Base-by-base conservation (phyloP, 163 green algal genomes). In the Volvox carteri region DNA sequence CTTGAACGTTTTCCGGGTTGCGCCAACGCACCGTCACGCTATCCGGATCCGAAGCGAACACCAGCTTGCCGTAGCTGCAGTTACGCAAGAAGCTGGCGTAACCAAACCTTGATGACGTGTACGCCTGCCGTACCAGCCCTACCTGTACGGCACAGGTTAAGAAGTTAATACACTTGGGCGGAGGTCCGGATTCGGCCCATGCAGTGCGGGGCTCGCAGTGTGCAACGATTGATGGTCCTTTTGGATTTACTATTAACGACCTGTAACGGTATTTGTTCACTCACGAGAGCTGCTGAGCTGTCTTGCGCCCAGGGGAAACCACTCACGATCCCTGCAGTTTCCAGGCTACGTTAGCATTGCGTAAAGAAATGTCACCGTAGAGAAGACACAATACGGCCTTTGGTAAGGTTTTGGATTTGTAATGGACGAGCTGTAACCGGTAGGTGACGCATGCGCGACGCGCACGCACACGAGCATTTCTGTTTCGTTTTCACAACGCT, bases 41-140 rank as follows among this genome's bases (percentile, higher is more conserved):
- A 41, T 52, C 70, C 19, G 54, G 54, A 19, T 65, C 54, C 5
- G 54, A 30, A 5, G 54, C 25, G 39, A 58, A 54, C 25, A 52
- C 37, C 70, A 54, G 39, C 33, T 78, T 78, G 70, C 37, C 70
- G 70, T 58, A 78, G 25, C 70, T 78, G 39, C 70, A 78, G 19
- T 78, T 78, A 11, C 70, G 37, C 39, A 78, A 39, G 39, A 78
- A 78, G 70, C 56, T 56, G 35, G 30, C 28, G 65, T 75, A 75
- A 33, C 42, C 44, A 4, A 33, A 19, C 4, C 11, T 19, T 0
- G 7, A n/a, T 0, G 7, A n/a, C 16, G 37, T 78, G 56, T 78
- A 78, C 41, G 79, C 60, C n/a, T 60, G 23, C 33, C 25, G n/a
- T 41, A 86, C 60, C 21, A 30, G 52, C 7, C 41, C 25, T 4